Percentiles rank a stretch among this genome's conserved stretches.
These are phyloP conservation scores for Sordaria brevicollis DNA, from an alignment of 495 filamentous ascomycete genomes.

Conservation along the genomic window DNA sequence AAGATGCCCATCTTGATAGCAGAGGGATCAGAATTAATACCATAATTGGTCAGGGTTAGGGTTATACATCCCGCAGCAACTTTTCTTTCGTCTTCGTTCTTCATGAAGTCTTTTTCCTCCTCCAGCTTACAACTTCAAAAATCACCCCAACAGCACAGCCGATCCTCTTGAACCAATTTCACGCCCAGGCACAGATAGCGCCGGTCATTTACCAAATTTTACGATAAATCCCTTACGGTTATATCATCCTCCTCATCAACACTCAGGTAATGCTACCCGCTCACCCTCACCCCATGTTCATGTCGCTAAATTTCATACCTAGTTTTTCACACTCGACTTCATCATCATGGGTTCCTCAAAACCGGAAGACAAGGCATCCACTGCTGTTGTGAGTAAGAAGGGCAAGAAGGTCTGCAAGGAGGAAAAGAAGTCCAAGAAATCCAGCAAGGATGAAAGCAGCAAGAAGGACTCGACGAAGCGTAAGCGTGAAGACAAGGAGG, in stretches of 20 bases:
- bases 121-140: neutral
- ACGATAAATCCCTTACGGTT: neutral
- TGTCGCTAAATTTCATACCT: neutral
- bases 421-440: conserved; percentile 19
- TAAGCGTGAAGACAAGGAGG: conserved; percentile 2
- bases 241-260: neutral
- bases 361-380: neutral
- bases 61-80: neutral
- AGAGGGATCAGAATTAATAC: neutral
- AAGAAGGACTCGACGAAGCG: conserved; percentile 13
- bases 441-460: conserved; percentile 1
- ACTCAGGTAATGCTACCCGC: neutral
- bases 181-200: neutral
- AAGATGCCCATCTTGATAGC: no score
- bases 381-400: neutral
- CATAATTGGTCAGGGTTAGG: neutral
- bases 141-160: neutral
- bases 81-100: neutral
- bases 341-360: neutral
- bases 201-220: no score
- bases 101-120: conserved; percentile 3
- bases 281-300: neutral
- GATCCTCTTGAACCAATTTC: neutral
- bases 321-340: neutral
- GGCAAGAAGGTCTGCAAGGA: conserved; percentile 9